Evolutionary conservation across 2,329 filamentous ascomycete species (phyloP).

Genomic region (Colletotrichum plurivorum): DNA sequence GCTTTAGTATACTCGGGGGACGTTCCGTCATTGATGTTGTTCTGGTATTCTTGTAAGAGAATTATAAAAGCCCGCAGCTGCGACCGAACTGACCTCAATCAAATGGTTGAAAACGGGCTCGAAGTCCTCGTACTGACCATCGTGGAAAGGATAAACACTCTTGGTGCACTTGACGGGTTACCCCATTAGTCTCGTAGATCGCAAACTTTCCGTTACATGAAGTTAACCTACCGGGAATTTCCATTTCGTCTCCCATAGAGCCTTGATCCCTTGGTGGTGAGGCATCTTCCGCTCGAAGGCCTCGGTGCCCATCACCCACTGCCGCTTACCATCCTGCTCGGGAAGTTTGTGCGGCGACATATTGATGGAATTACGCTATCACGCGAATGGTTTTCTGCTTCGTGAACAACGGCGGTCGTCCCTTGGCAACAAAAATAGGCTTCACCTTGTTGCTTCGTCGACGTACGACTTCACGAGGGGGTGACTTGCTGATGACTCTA

Average conservation of each 20-base stretch:
- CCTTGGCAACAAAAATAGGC: slow-evolving; percentile 42
- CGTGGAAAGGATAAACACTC: slow-evolving; percentile 82
- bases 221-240: slow-evolving; percentile 69
- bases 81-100: slow-evolving; percentile 59
- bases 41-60: slow-evolving; percentile 45
- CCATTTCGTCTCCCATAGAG: slow-evolving; percentile 84
- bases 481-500: slow-evolving; percentile 31
- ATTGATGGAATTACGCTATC: slow-evolving; percentile 36
- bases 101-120: slow-evolving; percentile 76
- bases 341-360: slow-evolving; percentile 49
- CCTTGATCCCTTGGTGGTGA: slow-evolving; percentile 72
- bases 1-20: slow-evolving; percentile 74
- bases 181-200: not conserved
- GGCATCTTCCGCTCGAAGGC: slow-evolving; percentile 62
- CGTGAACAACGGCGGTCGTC: slow-evolving; percentile 47
- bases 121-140: slow-evolving; percentile 78
- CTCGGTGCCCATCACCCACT: slow-evolving; percentile 60
- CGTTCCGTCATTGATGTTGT: slow-evolving; percentile 75
- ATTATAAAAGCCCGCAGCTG: too few relatives aligned
- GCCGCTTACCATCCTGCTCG: slow-evolving; percentile 46
- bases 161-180: slow-evolving; percentile 61
- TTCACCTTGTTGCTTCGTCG: slow-evolving; percentile 47
- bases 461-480: slow-evolving; percentile 41
- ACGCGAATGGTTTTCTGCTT: slow-evolving; percentile 51
- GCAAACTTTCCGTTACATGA: not conserved